A percentile compares a stretch with the other conserved stretches of the same genome.
Evolutionary conservation across 345 rosid species (phyloP).

Genomic region (Sonneratia caseolaris): DNA sequence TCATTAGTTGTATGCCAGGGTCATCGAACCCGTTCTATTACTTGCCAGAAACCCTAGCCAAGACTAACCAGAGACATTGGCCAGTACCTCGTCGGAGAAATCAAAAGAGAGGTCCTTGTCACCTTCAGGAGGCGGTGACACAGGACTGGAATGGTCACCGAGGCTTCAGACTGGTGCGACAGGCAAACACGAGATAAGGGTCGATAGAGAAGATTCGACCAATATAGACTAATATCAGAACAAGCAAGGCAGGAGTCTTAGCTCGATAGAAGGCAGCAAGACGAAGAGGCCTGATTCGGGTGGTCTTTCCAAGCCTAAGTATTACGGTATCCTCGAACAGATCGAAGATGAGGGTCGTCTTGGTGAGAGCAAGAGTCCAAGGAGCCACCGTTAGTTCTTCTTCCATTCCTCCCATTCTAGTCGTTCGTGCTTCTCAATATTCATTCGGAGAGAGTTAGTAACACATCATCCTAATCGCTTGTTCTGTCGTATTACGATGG

Average conservation of each 20-base stretch:
- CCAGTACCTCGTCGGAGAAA: neutral
- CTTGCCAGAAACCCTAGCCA: neutral
- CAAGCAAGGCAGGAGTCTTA: slow-evolving; percentile 3
- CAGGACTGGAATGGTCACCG: slow-evolving; percentile 39
- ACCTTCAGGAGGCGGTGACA: slow-evolving; percentile 4
- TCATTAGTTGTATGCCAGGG: neutral
- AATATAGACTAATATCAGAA: neutral
- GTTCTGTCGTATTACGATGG: neutral
- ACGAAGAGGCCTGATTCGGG: slow-evolving; percentile 21
- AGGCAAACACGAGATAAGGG: neutral
- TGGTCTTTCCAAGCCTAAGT: slow-evolving; percentile 22
- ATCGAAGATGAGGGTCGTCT: slow-evolving; percentile 52
- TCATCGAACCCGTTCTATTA: neutral
- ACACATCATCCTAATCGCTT: no score
- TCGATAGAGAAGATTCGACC: slow-evolving; percentile 8
- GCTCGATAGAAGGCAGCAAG: neutral
- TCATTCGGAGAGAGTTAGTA: no score
- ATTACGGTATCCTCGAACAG: slow-evolving; percentile 25
- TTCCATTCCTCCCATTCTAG: no score
- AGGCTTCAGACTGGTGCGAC: slow-evolving; percentile 21
- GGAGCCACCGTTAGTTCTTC: slow-evolving; percentile 30
- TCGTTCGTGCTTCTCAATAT: no score
- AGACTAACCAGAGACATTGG: neutral
- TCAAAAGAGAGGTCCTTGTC: slow-evolving; percentile 1
- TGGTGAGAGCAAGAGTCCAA: slow-evolving; percentile 43